Conservation (phyloP, 192 early-diverging fungal genomes). For the Mortierella hygrophila region DNA sequence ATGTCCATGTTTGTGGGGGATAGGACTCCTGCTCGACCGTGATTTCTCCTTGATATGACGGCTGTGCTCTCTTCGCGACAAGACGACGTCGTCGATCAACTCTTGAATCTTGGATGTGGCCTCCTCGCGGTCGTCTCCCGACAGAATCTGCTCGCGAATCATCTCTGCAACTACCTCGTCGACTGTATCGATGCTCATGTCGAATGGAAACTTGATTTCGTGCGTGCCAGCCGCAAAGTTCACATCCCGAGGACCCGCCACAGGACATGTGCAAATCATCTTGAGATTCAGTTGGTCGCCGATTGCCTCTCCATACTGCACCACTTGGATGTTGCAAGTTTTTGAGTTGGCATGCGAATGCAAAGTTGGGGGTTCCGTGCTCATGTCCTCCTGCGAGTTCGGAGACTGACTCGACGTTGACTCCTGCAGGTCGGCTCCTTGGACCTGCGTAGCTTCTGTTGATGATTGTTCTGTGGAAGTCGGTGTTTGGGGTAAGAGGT, state of each 20-base stretch:
- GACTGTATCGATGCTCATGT: conserved; percentile 75
- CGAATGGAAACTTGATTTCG: conserved; percentile 80
- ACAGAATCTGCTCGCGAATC: conserved; percentile 61
- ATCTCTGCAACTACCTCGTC: conserved; percentile 79
- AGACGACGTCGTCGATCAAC: conserved; percentile 34
- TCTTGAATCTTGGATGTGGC: conserved; percentile 54
- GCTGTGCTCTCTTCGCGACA: conserved; percentile 21
- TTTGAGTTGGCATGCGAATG: conserved; percentile 62
- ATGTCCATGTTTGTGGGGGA: neutral
- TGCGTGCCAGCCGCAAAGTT: conserved; percentile 55
- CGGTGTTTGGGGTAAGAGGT: conserved; percentile 45
- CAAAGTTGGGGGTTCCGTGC: conserved; percentile 50
- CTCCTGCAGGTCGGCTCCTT: neutral
- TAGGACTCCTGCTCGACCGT: neutral
- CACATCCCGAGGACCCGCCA: conserved; percentile 54
- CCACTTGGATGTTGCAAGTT: conserved; percentile 62
- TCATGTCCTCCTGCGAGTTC: neutral
- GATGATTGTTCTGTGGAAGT: conserved; percentile 9
- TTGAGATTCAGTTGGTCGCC: conserved; percentile 47
- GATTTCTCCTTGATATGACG: conserved; percentile 8
- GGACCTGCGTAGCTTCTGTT: neutral
- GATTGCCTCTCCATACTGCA: conserved; percentile 66
- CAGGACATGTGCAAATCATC: conserved; percentile 56
- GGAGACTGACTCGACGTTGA: neutral
- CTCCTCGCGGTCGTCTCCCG: conserved; percentile 42